Percentiles rank a stretch among this genome's conserved stretches.
These are phyloP conservation scores for Capsicum pubescens DNA, from an alignment of 257 asterid genomes.

Conservation along the genomic window DNA sequence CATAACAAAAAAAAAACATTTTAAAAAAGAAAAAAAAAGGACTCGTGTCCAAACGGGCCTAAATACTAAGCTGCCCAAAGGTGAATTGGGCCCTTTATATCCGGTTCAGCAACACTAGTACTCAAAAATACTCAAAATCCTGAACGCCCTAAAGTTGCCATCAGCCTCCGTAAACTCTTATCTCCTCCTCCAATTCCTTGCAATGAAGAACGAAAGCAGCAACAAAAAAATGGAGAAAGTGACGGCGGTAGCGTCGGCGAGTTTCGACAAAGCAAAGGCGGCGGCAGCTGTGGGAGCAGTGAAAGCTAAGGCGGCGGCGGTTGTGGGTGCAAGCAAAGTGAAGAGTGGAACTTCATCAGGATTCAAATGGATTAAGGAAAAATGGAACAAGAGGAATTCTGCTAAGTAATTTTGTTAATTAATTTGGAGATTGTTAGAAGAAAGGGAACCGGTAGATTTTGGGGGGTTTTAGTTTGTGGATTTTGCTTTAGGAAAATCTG, in stretches of 20 bases:
- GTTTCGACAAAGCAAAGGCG: slow-evolving; percentile 39
- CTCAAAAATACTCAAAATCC: background rate
- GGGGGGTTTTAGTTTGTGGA: background rate
- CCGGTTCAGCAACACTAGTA: background rate
- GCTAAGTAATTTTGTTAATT: slow-evolving; percentile 27
- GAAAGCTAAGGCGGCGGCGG: slow-evolving; percentile 35
- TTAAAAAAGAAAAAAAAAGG: too few relatives aligned
- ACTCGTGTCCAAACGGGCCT: background rate
- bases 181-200: background rate
- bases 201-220: slow-evolving; percentile 19
- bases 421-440: background rate
- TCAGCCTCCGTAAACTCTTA: background rate
- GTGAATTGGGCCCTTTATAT: background rate
- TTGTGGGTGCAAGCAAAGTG: slow-evolving; percentile 21
- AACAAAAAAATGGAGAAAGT: slow-evolving; percentile 30
- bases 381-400: slow-evolving; percentile 27
- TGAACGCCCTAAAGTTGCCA: slow-evolving; percentile 8
- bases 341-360: slow-evolving; percentile 30
- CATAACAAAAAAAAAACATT: too few relatives aligned
- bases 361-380: slow-evolving; percentile 37
- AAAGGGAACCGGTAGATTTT: background rate
- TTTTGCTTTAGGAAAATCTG: background rate
- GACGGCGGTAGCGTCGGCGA: slow-evolving; percentile 33
- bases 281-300: slow-evolving; percentile 32
- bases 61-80: background rate